phyloP scores from a whole-genome alignment of 306 rosid species.

The Gynostemma pentaphyllum region DNA sequence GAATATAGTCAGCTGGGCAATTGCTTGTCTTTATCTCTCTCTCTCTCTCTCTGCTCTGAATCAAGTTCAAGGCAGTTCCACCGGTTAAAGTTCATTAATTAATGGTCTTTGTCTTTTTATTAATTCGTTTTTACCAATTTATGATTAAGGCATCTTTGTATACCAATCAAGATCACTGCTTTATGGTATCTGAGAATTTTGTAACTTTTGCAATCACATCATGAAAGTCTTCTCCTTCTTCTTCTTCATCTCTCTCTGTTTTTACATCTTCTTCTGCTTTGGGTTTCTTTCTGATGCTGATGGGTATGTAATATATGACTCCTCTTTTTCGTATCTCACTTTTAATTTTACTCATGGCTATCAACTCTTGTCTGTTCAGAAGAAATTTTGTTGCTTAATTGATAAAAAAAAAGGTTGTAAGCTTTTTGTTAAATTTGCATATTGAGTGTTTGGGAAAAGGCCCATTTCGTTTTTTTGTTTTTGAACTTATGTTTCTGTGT shows the following conservation, averaged over 20 bases:
- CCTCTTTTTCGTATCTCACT: background rate
- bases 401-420: background rate
- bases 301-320: too few relatives aligned
- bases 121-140: background rate
- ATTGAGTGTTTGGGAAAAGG: background rate
- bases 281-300: background rate
- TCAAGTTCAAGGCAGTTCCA: too few relatives aligned
- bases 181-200: background rate
- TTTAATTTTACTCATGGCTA: background rate
- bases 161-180: background rate
- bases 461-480: background rate
- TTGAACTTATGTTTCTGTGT: background rate
- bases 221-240: background rate
- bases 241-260: conserved; percentile 2
- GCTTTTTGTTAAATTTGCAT: background rate
- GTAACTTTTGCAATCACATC: background rate
- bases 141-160: background rate
- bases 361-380: background rate
- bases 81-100: too few relatives aligned
- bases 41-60: too few relatives aligned
- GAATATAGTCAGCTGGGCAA: too few relatives aligned
- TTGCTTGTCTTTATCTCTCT: too few relatives aligned
- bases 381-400: background rate
- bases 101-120: background rate
- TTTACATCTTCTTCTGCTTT: background rate